Percentiles rank a stretch among this genome's conserved stretches.
Conservation (phyloP, 176 grass and related monocot genomes). For the Zea luxurians region DNA sequence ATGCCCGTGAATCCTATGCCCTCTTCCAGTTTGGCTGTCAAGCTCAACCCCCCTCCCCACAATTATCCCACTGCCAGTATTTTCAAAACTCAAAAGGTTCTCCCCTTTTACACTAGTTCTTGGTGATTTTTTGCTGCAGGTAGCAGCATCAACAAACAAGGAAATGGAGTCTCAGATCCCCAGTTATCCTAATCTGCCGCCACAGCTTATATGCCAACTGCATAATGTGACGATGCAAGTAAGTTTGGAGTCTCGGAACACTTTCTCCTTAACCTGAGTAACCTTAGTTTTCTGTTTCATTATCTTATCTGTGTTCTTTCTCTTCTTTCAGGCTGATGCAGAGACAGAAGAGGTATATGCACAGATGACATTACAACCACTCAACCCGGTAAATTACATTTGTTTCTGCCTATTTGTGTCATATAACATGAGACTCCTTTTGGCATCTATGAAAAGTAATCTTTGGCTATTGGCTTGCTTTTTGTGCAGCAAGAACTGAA, state of each 20-base stretch:
- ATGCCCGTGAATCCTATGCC: slow-evolving; percentile 20
- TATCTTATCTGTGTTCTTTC: neutral
- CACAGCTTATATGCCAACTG: slow-evolving; percentile 93
- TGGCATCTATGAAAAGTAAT: slow-evolving; percentile 24
- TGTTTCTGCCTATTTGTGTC: slow-evolving; percentile 28
- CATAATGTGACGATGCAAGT: slow-evolving; percentile 99
- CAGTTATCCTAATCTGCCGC: slow-evolving; percentile 83
- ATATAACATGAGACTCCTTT: neutral
- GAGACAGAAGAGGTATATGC: slow-evolving; percentile 98
- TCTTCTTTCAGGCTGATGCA: slow-evolving; percentile 73
- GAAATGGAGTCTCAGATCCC: slow-evolving; percentile 95
- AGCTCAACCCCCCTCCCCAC: slow-evolving; percentile 6
- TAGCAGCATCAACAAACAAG: slow-evolving; percentile 95
- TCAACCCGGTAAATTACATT: slow-evolving; percentile 64
- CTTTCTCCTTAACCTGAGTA: neutral
- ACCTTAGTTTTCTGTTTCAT: slow-evolving; percentile 15
- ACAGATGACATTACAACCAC: slow-evolving; percentile 93
- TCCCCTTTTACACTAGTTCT: neutral
- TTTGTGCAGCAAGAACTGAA: slow-evolving; percentile 92
- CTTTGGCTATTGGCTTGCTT: slow-evolving; percentile 23
- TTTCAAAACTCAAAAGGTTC: slow-evolving; percentile 4
- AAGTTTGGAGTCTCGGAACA: slow-evolving; percentile 31
- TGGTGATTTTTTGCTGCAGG: slow-evolving; percentile 49
- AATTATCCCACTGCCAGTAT: neutral
- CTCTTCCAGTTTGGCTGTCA: neutral